A percentile compares a stretch with the other conserved stretches of the same genome.
These are phyloP conservation scores for Neurospora sp. DNA, from an alignment of 495 filamentous ascomycete genomes.

Conservation along the genomic window DNA sequence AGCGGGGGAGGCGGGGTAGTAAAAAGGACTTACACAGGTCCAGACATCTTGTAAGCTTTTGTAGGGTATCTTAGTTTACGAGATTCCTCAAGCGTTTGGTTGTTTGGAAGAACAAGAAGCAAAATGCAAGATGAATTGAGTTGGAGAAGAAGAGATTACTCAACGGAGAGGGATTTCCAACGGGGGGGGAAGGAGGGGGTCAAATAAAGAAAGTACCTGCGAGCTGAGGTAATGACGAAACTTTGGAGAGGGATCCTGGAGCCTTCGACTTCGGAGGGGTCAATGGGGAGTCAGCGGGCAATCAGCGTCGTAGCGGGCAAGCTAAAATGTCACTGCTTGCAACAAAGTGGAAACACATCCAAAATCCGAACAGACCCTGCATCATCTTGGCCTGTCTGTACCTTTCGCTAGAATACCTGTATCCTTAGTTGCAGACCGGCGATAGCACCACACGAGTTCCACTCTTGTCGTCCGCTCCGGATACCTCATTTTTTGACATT, in stretches of 20 bases:
- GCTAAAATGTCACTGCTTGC: slow-evolving; percentile 3
- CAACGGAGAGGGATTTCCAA: slow-evolving; percentile 13
- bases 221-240: slow-evolving; percentile 22
- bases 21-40: slow-evolving; percentile 39
- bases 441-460: neutral
- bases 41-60: slow-evolving; percentile 34
- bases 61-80: slow-evolving; percentile 6
- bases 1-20: slow-evolving; percentile 21
- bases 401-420: neutral
- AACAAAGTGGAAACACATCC: slow-evolving; percentile 10
- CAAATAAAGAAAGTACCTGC: slow-evolving; percentile 5
- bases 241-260: slow-evolving; percentile 16
- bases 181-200: slow-evolving; percentile 9
- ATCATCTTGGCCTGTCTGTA: slow-evolving; percentile 19
- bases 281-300: slow-evolving; percentile 6
- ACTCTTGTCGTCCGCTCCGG: neutral
- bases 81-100: slow-evolving; percentile 2
- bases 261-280: slow-evolving; percentile 19
- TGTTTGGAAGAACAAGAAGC: neutral
- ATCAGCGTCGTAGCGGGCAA: slow-evolving; percentile 1
- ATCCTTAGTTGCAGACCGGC: neutral
- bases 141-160: slow-evolving; percentile 10
- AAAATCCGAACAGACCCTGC: slow-evolving; percentile 19
- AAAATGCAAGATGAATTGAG: slow-evolving; percentile 1
- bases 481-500: neutral